phyloP scores from a whole-genome alignment of 441 rosid genomes.

The Populus trichocarpa region DNA sequence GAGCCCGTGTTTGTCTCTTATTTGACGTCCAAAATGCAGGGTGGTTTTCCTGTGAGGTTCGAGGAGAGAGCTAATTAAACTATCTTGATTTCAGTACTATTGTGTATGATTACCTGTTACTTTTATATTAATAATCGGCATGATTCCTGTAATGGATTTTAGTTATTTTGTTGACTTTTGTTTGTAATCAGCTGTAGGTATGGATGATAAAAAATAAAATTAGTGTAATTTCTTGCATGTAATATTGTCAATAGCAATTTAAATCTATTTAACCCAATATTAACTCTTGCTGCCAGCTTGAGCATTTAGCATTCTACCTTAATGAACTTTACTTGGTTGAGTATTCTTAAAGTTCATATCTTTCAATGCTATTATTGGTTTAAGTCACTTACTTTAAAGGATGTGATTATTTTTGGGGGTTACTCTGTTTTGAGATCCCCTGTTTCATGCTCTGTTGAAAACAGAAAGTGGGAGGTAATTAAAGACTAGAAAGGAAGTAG shows the following conservation, averaged over 20 bases:
- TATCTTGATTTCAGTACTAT: not conserved
- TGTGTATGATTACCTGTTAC: not conserved
- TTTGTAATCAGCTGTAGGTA: too few relatives aligned
- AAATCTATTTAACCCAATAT: not conserved
- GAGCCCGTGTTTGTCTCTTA: slow-evolving; percentile 30
- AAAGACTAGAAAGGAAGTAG: too few relatives aligned
- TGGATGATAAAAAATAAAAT: too few relatives aligned
- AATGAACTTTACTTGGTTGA: not conserved
- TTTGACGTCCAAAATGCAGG: slow-evolving; percentile 41
- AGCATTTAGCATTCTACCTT: not conserved
- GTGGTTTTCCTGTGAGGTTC: slow-evolving; percentile 37
- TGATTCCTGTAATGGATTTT: not conserved
- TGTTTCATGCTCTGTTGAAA: too few relatives aligned
- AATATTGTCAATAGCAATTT: too few relatives aligned
- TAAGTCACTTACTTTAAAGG: too few relatives aligned
- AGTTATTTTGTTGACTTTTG: not conserved
- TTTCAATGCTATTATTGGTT: not conserved
- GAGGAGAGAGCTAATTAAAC: slow-evolving; percentile 21
- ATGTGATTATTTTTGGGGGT: too few relatives aligned
- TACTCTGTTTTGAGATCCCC: too few relatives aligned
- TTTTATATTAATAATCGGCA: not conserved
- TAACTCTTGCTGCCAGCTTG: not conserved
- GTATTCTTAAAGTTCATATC: not conserved
- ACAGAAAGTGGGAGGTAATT: too few relatives aligned
- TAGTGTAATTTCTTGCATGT: not conserved